Evolutionary conservation across 345 rosid genomes (phyloP).

Genomic region (Syzygium grande): DNA sequence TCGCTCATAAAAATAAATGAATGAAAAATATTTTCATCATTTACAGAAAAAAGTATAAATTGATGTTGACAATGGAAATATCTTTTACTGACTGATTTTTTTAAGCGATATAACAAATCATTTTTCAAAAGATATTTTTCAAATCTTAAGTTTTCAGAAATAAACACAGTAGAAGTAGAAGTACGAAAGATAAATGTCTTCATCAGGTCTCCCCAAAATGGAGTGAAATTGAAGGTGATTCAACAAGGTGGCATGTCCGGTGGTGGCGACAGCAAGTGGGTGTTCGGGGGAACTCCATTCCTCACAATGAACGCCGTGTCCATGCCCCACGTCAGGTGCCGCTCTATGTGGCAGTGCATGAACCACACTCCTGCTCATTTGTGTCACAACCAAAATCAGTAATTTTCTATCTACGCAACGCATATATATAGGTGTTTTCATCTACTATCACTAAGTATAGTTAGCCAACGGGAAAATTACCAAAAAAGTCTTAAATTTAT

Average conservation of each 20-base stretch:
- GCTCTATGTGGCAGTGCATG: conserved; percentile 33
- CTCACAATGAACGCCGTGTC: conserved; percentile 16
- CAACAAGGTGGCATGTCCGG: conserved; percentile 28
- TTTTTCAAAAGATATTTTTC: no score
- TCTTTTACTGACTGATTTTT: no score
- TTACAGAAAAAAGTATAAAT: no score
- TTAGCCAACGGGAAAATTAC: no score
- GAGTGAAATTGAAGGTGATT: neutral
- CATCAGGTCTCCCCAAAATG: neutral
- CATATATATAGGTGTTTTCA: neutral
- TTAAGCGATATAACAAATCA: no score
- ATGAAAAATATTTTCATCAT: no score
- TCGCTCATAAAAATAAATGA: no score
- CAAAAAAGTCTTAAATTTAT: no score
- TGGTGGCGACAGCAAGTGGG: conserved; percentile 17
- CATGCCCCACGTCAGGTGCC: conserved; percentile 33
- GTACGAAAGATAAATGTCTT: neutral
- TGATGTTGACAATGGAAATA: no score
- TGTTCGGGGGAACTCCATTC: conserved; percentile 3
- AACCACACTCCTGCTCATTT: conserved; percentile 25
- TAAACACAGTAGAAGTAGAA: no score
- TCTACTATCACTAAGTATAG: no score
- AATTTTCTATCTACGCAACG: neutral
- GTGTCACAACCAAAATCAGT: neutral
- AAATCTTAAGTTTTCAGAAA: no score